Evolutionary conservation across 2,329 filamentous ascomycete genomes (phyloP), one percentile per base, ranked within the genome.

Genomic region (Aspergillus eucalypticola): DNA sequence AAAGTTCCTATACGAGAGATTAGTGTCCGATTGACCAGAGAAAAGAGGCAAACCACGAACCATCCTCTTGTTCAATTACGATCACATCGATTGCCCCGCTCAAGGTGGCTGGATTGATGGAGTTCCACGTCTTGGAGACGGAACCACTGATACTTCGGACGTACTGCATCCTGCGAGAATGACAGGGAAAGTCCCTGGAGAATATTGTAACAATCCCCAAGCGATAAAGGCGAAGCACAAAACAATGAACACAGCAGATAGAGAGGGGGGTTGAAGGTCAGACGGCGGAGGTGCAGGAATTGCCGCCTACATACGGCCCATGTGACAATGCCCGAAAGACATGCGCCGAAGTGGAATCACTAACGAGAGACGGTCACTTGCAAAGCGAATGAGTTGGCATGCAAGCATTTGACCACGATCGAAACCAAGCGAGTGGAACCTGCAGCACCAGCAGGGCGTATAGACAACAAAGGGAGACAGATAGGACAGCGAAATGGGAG

Each of bases 1-100:
- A 98, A 84, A 42, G 84, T 84, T 62, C 86, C 82, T 84, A 66
- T 17, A 42, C 29, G 13, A 46, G 50, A 21, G 56, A 52, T 61
- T 15, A 61, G 58, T 32, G 25, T 21, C 3, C 44, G n/a, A 21
- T 15, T 39, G 27, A 29, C 35, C 8, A n/a, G 29, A 8, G n/a
- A 7, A 32, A 10, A 29, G 38, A 21, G 1, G 21, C 6, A 55
- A n/a, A 35, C 39, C 19, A 62, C 74, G 81, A 83, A 80, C 91
- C 95, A 83, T 99, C 95, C 74, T 94, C 91, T 68, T 96, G 92
- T 78, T 99, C 92, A 60, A 99, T 92, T 58, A 99, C 94, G 68
- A 99, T 96, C 69, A 98, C 94, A 83, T 99, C 95, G 80, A 99
- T 98, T 73, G 95, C 95, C 73, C 95, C 95, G 80, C 92, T 96